Base-by-base conservation (phyloP, 2,329 filamentous ascomycete species). In the Trichoderma citrinoviride region DNA sequence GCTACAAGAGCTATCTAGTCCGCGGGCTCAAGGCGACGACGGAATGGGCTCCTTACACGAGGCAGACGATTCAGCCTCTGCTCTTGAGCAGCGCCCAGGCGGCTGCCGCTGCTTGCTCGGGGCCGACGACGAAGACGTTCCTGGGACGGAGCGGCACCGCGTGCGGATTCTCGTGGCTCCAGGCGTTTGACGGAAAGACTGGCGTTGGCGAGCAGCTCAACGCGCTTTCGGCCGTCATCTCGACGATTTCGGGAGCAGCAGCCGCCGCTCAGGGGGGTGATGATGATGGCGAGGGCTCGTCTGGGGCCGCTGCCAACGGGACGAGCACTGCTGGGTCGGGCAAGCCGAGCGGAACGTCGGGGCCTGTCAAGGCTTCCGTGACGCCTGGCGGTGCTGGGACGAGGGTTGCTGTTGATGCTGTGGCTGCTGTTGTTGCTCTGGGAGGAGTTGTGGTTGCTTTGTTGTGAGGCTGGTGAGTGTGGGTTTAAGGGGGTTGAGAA, bases 171-270 rank as follows among this genome's bases (percentile, higher is more conserved):
- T 77, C 78, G 64, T 88, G 85, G 85, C 78, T 77, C 46, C 80
- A 76, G 2, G 70, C 69, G 2, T 87, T 80, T 69, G 84, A 87
- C 67, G 82, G 82, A 27, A 82, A 79, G 63, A 79, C 75, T 7
- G 83, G 85, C 23, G 82, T 85, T 65, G 83, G 85, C 8, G 83
- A 88, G 73, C 79, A 85, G 71, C 84, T 88, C 79, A 83, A 82
- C 65, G 85, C 83, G 0, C 75, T 87, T n/a, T 81, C 82, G 41
- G 80, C 86, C 4, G 79, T 87, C 15, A 81, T 81, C 1, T 80
- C 58, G 8, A 29, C 25, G 55, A 4, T 61, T 17, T 43, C 25
- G 12, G 5, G 33, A 44, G 47, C n/a, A 10, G 15, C 8, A n/a
- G 47, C 2, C 25, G 23, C 19, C 25, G 29, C 7, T 33, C 40